Conservation (phyloP, 305 asterid genomes). For the Fraxinus xanthoxyloides region DNA sequence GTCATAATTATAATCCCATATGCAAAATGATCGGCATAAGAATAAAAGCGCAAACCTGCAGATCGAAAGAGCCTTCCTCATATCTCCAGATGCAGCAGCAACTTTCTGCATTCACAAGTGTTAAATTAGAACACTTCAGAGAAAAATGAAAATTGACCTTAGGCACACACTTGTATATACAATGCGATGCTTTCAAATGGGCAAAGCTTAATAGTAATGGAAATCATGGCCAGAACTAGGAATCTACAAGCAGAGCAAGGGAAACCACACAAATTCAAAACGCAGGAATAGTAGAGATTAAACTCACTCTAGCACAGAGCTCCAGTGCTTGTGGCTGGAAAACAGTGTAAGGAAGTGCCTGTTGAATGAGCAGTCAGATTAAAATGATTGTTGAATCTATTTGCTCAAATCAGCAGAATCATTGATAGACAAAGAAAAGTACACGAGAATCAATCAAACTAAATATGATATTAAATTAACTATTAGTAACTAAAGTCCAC, state of each 20-base stretch:
- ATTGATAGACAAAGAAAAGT: slow-evolving; percentile 11
- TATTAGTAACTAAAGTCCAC: neutral
- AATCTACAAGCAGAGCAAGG: slow-evolving; percentile 3
- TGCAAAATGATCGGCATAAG: slow-evolving; percentile 15
- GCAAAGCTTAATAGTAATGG: neutral
- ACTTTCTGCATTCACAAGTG: slow-evolving; percentile 61
- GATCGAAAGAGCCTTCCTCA: slow-evolving; percentile 88
- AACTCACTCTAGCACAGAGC: slow-evolving; percentile 85
- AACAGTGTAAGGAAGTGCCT: slow-evolving; percentile 73
- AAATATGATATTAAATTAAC: neutral
- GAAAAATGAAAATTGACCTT: slow-evolving; percentile 5
- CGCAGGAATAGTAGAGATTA: slow-evolving; percentile 16
- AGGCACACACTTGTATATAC: neutral
- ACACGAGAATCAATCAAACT: neutral
- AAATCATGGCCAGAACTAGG: neutral
- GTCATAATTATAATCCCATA: slow-evolving; percentile 1
- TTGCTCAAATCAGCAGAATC: slow-evolving; percentile 9
- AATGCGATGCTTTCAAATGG: neutral
- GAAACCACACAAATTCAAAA: neutral
- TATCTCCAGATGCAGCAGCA: slow-evolving; percentile 94
- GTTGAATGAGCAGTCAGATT: slow-evolving; percentile 34
- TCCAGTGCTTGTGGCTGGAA: slow-evolving; percentile 92
- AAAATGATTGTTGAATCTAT: slow-evolving; percentile 15
- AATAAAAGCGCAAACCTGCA: slow-evolving; percentile 61
- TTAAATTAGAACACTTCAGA: slow-evolving; percentile 18